A percentile compares a stretch with the other conserved stretches of the same genome.
phyloP scores from a whole-genome alignment of 2,329 filamentous ascomycete genomes.

The Emmonsiellopsis sp. region DNA sequence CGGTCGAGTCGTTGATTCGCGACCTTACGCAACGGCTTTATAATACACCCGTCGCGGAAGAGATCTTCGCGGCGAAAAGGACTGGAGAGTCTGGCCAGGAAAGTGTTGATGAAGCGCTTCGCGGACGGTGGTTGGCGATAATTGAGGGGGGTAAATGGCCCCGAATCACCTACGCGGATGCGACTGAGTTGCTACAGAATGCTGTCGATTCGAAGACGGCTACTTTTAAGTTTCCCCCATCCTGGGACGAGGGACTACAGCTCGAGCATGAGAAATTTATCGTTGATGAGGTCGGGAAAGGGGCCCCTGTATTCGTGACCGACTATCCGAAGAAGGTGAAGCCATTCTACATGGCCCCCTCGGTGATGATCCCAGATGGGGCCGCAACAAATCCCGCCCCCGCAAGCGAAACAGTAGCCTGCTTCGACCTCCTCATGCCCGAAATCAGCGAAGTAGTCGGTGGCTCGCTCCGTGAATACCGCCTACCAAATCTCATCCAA shows the following conservation, averaged over 20 bases:
- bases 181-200: constrained; percentile 58
- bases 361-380: constrained; percentile 17
- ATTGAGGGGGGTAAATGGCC: constrained; percentile 53
- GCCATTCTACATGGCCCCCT: constrained; percentile 78
- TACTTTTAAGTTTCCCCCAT: constrained; percentile 58
- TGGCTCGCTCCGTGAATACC: constrained; percentile 81
- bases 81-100: constrained; percentile 34
- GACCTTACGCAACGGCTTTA: constrained; percentile 43
- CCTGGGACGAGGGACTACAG: constrained; percentile 66
- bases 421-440: constrained; percentile 82
- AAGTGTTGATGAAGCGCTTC: constrained; percentile 38
- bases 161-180: constrained; percentile 71
- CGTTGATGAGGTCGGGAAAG: constrained; percentile 55
- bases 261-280: constrained; percentile 90
- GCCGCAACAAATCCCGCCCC: constrained; percentile 4
- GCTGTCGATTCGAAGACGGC: constrained; percentile 41
- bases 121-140: constrained; percentile 64
- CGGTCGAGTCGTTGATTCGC: constrained; percentile 71
- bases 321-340: constrained; percentile 85
- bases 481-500: constrained; percentile 54
- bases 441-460: constrained; percentile 80
- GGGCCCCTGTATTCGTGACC: constrained; percentile 75
- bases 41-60: constrained; percentile 42
- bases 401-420: constrained; percentile 57
- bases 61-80: constrained; percentile 43